These are phyloP conservation scores for Ligustrum vulgare DNA, from an alignment of 257 asterid genomes.

Conservation along the genomic window DNA sequence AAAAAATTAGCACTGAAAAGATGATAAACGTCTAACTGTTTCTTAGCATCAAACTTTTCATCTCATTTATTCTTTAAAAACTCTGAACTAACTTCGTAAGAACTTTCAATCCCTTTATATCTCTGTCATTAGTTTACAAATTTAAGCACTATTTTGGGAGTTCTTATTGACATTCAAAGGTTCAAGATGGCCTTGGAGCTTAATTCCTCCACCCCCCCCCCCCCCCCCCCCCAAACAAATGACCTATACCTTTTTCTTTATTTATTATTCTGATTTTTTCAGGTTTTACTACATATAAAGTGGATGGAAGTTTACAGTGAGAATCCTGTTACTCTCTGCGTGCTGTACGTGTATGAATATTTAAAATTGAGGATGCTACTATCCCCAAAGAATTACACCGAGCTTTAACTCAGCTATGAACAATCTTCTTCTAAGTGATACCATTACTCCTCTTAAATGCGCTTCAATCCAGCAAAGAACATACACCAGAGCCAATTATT, in stretches of 20 bases:
- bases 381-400: not conserved
- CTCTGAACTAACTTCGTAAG: too few species aligned
- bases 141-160: not conserved
- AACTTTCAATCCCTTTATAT: not conserved
- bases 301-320: not conserved
- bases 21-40: not conserved
- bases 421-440: not conserved
- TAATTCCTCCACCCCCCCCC: too few species aligned
- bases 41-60: constrained; percentile 5
- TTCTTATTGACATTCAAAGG: not conserved
- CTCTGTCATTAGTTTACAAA: not conserved
- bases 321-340: not conserved
- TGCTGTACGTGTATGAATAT: not conserved
- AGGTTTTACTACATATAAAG: not conserved
- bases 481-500: not conserved
- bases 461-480: not conserved
- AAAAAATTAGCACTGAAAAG: not conserved
- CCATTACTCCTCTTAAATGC: constrained; percentile 1
- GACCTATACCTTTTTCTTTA: not conserved
- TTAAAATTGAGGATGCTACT: not conserved
- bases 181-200: not conserved
- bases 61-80: not conserved
- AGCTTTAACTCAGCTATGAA: not conserved
- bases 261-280: not conserved
- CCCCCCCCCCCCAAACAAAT: not conserved